Evolutionary conservation across 495 filamentous ascomycete species (phyloP).

Genomic region (Aspergillus ostianus): DNA sequence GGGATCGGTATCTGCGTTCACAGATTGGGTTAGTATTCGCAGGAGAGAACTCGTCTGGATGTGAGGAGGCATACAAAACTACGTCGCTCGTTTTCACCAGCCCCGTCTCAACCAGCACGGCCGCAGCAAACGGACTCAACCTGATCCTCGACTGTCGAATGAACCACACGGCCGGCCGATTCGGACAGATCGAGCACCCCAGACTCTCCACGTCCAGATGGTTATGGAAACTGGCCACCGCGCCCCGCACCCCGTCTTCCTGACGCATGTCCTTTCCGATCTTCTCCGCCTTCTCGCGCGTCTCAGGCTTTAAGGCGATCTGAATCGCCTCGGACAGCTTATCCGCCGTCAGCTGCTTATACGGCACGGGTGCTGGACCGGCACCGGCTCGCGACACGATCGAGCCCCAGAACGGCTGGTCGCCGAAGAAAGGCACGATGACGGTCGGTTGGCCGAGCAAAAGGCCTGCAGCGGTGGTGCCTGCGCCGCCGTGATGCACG

Average conservation of each 20-base stretch:
- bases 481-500: constrained; percentile 78
- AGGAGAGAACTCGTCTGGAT: neutral
- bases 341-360: constrained; percentile 62
- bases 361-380: constrained; percentile 67
- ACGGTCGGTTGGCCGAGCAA: constrained; percentile 65
- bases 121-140: constrained; percentile 68
- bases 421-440: constrained; percentile 80
- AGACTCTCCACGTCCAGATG: constrained; percentile 60
- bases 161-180: constrained; percentile 67
- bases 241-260: constrained; percentile 61
- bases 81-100: constrained; percentile 61
- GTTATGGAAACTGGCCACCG: constrained; percentile 67
- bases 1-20: constrained; percentile 55
- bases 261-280: constrained; percentile 57
- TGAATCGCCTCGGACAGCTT: constrained; percentile 60
- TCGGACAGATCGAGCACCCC: constrained; percentile 63
- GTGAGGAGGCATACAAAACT: constrained; percentile 55
- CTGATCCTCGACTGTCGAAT: constrained; percentile 60
- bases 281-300: constrained; percentile 53
- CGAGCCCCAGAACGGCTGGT: constrained; percentile 78
- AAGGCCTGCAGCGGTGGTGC: constrained; percentile 75
- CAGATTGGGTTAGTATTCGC: neutral
- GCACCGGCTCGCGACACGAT: constrained; percentile 73
- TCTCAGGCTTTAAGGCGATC: constrained; percentile 55
- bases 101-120: constrained; percentile 61